phyloP scores from a whole-genome alignment of 192 early-diverging fungal genomes.

The Coemansia sp. region DNA sequence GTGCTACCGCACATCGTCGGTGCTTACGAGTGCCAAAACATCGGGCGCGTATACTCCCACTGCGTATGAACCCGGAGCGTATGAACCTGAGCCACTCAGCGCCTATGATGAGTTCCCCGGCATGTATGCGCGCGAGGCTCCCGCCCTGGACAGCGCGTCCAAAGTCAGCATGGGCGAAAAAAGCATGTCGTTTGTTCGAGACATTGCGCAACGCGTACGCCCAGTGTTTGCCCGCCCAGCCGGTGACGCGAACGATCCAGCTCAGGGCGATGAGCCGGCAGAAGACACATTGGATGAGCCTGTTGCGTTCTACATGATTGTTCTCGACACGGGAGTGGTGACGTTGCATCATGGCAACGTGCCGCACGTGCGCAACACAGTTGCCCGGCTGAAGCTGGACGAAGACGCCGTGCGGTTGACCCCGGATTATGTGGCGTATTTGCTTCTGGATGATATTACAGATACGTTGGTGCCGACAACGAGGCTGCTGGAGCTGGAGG shows the following conservation, averaged over 20 bases:
- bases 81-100: too few relatives aligned
- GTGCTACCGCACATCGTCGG: constrained; percentile 66
- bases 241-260: neutral
- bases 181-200: constrained; percentile 27
- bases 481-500: constrained; percentile 87
- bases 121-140: neutral
- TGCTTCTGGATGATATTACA: constrained; percentile 90
- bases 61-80: too few relatives aligned
- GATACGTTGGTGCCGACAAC: constrained; percentile 90
- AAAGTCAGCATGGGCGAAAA: constrained; percentile 2
- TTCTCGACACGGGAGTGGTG: constrained; percentile 37
- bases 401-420: constrained; percentile 29
- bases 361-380: constrained; percentile 51
- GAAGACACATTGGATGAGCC: constrained; percentile 44
- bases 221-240: neutral
- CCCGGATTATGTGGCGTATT: constrained; percentile 90
- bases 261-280: neutral
- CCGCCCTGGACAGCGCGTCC: neutral
- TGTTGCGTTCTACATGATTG: constrained; percentile 46
- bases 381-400: constrained; percentile 59
- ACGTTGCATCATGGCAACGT: constrained; percentile 41
- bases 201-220: constrained; percentile 15
- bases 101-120: too few relatives aligned
- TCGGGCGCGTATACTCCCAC: too few relatives aligned
- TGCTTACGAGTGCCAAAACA: neutral